Evolutionary conservation across 78 protist genomes (phyloP).

Genomic region (Dictyostelium firmibasis): DNA sequence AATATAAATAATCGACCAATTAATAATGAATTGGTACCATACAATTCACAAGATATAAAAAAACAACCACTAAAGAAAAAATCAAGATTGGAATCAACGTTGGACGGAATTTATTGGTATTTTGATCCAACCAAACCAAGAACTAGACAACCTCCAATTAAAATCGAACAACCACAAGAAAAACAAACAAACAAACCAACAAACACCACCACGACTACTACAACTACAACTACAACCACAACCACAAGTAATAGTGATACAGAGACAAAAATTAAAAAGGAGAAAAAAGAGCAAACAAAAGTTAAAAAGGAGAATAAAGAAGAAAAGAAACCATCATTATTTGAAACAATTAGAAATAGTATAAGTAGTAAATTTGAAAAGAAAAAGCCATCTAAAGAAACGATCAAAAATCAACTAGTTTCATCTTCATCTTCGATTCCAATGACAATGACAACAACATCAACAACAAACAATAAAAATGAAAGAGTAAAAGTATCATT

Average conservation of each 20-base stretch:
- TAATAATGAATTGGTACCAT: background rate
- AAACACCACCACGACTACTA: background rate
- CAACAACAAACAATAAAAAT: background rate
- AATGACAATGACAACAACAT: background rate
- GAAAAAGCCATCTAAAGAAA: background rate
- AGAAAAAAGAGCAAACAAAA: background rate
- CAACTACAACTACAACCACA: background rate
- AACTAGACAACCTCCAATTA: background rate
- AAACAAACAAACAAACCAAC: background rate
- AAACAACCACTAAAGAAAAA: background rate
- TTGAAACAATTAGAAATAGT: background rate
- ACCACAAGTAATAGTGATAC: background rate
- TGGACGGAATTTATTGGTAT: slow-evolving; percentile 9
- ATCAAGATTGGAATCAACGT: slow-evolving; percentile 14
- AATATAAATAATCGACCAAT: background rate
- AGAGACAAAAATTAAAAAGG: background rate
- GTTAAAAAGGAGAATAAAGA: background rate
- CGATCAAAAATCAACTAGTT: background rate
- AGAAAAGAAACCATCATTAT: background rate
- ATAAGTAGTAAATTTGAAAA: background rate
- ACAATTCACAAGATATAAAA: background rate
- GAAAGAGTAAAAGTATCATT: background rate
- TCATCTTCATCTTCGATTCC: background rate
- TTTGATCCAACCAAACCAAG: background rate
- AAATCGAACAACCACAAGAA: background rate